Evolutionary conservation across 768 basidiomycete species (phyloP), one percentile per base, ranked within the genome.

Genomic region (Paxillus rubicundulus): DNA sequence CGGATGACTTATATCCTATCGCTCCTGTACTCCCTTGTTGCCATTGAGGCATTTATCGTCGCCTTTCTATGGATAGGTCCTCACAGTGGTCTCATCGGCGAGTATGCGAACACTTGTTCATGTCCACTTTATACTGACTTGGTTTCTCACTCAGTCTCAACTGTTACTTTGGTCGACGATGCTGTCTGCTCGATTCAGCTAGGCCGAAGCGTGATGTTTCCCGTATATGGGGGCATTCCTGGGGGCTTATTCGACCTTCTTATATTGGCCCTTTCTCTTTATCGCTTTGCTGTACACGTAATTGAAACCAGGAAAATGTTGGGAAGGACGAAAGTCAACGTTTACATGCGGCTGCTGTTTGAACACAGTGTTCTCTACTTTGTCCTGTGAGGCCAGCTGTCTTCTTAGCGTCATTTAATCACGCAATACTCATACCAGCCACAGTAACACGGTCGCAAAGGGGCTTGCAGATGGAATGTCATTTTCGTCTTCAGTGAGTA

Each of bases 311-410:
- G 33, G 37, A 21, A 27, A 18, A 47, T 6, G 21, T 5, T 45
- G 3, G 58, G 58, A 13, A 43, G 8, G 33, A 40, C 24, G 16
- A 49, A 7, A 9, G 14, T 59, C 12, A 52, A 52, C 24, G 30
- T 45, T 21, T 60, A 48, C 21, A 55, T 59, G 57, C 33, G 8
- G 33, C 16, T 60, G 4, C 18, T 60, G 4, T 37, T 59, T 4
- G 39, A 49, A 14, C 41, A 60, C 38, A 59, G 37, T 41, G 20
- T 42, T 7, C 18, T 60, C 24, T 59, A 52, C n/a, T 60, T 60
- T 28, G 7, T 55, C 37, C 28, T 60, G 59, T 59, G 24, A 33
- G 33, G 33, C 14, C 36, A 9, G 4, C 27, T 12, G 14, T 49
- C 34, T 7, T 9, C 17, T 14, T 21, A 16, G 27, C 9, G n/a